Base-by-base conservation (phyloP, 345 rosid species). In the Citrus maxima region DNA sequence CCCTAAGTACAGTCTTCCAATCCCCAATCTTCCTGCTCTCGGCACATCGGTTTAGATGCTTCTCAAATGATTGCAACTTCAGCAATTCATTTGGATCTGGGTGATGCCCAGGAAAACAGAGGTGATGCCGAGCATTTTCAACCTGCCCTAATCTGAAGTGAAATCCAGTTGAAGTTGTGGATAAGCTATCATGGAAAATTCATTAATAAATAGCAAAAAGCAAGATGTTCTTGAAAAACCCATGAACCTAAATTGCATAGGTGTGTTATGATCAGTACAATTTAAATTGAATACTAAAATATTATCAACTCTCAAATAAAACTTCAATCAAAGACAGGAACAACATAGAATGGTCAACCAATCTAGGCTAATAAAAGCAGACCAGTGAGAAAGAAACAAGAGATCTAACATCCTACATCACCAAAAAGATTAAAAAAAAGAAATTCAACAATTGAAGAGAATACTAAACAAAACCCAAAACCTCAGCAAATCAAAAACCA, bases 1-100 rank as follows among this genome's bases (percentile, higher is more conserved):
- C 97, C 73, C 89, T 87, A 18, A 90, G 70, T 18, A 79, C 86
- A 72, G 83, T 81, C 80, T 81, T 91, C 99, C 99, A 96, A 73
- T 96, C 98, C 38, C 91, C 90, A 61, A 85, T 86, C 79, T 85
- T 94, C 65, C 99, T 86, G 54, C 98, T 90, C 74, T 90, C 95
- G 62, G 86, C 82, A 78, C 97, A 96, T 77, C 84, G 76, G 72
- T 37, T 87, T 27, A 96, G 78, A 83, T 90, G 97, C 86, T 89
- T 96, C 89, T 96, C 99, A 60, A 94, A 80, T n/a, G 80, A 77
- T 78, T 89, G 97, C 54, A 94, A 77, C 88, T 92, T 90, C 68
- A 87, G 90, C 74, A 91, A 80, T 84, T 96, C 97, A 64, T 88
- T 74, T 60, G 88, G 85, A 82, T 93, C 98, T 0, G 88, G 87